Percentiles rank a stretch among this genome's conserved stretches.
Conservation (phyloP, 2,329 filamentous ascomycete species). For the Colletotrichum navitas region DNA sequence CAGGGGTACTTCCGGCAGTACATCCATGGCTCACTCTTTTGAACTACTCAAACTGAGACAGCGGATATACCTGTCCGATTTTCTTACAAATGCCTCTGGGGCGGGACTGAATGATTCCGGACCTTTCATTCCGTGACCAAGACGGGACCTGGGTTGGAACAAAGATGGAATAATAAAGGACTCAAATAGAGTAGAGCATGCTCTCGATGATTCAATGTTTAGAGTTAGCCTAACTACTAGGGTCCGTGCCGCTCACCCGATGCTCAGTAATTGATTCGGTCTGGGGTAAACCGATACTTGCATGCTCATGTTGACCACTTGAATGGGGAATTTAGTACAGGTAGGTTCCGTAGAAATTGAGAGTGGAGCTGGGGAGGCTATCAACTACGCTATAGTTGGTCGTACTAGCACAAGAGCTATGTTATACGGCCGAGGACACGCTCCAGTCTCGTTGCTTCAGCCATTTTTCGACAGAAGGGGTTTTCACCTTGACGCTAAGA, state of each 20-base stretch:
- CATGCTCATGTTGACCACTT: background rate
- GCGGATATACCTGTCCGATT: background rate
- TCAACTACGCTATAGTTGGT: background rate
- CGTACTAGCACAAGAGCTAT: background rate
- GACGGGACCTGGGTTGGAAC: background rate
- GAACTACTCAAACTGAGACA: background rate
- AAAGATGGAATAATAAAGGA: background rate
- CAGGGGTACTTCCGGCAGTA: background rate
- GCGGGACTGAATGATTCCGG: no score
- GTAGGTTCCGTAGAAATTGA: background rate
- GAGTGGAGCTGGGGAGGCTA: no score
- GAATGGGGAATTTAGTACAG: background rate
- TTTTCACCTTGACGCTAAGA: background rate
- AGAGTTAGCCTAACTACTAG: background rate
- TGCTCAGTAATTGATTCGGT: background rate
- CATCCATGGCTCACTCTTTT: background rate
- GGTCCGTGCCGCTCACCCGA: constrained; percentile 16
- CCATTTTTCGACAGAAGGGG: constrained; percentile 4
- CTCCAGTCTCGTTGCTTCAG: constrained; percentile 16
- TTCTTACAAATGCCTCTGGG: no score
- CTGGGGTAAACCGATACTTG: background rate
- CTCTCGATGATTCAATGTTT: no score
- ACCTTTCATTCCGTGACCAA: background rate
- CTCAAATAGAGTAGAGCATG: no score
- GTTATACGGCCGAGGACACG: background rate